Evolutionary conservation across 139 green algal genomes (phyloP).

Genomic region (Axilococcus clingmanii): DNA sequence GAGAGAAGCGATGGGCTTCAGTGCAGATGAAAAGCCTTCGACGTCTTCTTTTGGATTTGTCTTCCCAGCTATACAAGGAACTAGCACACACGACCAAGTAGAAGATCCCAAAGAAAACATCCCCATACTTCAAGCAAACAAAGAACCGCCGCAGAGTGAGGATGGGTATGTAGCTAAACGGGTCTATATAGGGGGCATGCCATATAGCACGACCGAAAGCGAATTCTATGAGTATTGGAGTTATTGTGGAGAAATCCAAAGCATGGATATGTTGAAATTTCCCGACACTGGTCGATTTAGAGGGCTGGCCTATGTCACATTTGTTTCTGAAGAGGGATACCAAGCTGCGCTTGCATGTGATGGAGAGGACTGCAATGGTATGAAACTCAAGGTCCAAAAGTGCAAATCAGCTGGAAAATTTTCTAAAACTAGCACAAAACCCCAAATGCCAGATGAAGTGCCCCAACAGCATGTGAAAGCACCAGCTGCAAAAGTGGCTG

Average conservation of each 20-base stretch:
- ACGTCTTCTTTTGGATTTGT: slow-evolving; percentile 1
- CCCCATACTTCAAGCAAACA: neutral
- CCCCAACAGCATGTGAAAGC: neutral
- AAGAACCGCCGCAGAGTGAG: neutral
- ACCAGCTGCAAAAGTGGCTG: slow-evolving; percentile 33
- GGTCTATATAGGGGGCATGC: slow-evolving; percentile 87
- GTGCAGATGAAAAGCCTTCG: neutral
- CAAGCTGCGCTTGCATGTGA: slow-evolving; percentile 62
- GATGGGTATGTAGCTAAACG: slow-evolving; percentile 21
- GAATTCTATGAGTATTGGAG: slow-evolving; percentile 70
- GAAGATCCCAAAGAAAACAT: neutral
- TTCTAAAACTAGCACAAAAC: neutral
- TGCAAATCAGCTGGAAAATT: slow-evolving; percentile 35
- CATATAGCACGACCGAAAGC: slow-evolving; percentile 63
- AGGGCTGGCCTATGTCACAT: slow-evolving; percentile 92
- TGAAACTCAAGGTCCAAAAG: slow-evolving; percentile 38
- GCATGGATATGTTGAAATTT: slow-evolving; percentile 80
- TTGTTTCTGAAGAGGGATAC: slow-evolving; percentile 55
- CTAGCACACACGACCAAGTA: too few species aligned
- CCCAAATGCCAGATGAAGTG: neutral
- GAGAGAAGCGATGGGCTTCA: slow-evolving; percentile 32
- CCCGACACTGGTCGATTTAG: slow-evolving; percentile 83
- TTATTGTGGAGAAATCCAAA: slow-evolving; percentile 70
- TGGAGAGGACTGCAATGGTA: slow-evolving; percentile 41
- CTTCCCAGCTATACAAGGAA: neutral